Evolutionary conservation across 768 basidiomycete genomes (phyloP).

Genomic region (Harrya chromipes): DNA sequence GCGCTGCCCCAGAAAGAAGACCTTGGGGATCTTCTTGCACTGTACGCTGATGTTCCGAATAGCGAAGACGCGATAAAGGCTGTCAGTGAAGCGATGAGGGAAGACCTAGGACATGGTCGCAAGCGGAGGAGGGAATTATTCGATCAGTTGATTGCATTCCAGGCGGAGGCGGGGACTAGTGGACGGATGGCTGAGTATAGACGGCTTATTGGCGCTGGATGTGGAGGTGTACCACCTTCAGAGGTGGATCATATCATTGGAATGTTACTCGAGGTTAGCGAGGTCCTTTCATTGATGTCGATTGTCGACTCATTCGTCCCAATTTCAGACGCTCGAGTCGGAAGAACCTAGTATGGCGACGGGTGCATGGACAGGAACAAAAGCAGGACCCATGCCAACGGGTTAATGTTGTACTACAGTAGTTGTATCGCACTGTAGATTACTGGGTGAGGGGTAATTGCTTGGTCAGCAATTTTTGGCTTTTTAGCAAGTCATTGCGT

Average conservation of each 20-base stretch:
- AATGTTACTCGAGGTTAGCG: constrained; percentile 76
- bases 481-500: neutral
- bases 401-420: constrained; percentile 10
- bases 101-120: constrained; percentile 62
- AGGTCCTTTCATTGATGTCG: neutral
- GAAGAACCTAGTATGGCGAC: constrained; percentile 71
- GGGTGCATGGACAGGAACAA: constrained; percentile 38
- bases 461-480: constrained; percentile 20
- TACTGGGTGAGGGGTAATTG: constrained; percentile 3
- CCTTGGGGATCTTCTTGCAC: constrained; percentile 56
- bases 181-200: constrained; percentile 89
- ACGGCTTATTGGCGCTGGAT: constrained; percentile 84
- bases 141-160: constrained; percentile 72
- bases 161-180: constrained; percentile 88
- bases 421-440: neutral
- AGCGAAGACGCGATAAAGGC: constrained; percentile 51
- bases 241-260: constrained; percentile 87
- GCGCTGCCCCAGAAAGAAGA: constrained; percentile 49
- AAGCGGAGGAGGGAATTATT: constrained; percentile 71
- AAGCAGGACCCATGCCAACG: constrained; percentile 19
- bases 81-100: constrained; percentile 59
- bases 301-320: constrained; percentile 2
- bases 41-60: constrained; percentile 57
- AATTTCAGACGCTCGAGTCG: constrained; percentile 67
- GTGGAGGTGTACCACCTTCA: constrained; percentile 78